Conservation (phyloP, 2,329 filamentous ascomycete genomes). For the Geoglossum cookeanum region DNA sequence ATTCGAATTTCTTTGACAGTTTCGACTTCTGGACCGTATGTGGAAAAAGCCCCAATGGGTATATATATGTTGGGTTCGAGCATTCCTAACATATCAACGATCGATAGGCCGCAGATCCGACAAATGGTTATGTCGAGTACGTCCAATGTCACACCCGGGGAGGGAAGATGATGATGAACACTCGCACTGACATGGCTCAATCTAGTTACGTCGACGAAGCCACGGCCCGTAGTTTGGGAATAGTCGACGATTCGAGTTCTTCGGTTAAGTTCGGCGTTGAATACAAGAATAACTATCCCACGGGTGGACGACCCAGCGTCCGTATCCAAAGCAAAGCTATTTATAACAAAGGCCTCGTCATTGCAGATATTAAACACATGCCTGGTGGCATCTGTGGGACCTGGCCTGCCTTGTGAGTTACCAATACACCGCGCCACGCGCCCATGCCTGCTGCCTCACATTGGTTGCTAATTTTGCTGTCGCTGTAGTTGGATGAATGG, state of each 20-base stretch:
- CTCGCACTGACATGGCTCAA: too few species aligned
- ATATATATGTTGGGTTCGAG: too few species aligned
- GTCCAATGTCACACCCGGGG: too few species aligned
- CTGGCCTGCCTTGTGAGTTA: conserved; percentile 30
- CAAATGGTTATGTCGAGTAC: too few species aligned
- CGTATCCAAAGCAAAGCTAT: conserved; percentile 27
- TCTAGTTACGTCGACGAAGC: conserved; percentile 20
- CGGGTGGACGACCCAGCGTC: conserved; percentile 22
- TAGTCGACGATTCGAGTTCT: conserved; percentile 20
- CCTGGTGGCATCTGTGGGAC: conserved; percentile 28
- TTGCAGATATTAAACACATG: conserved; percentile 31
- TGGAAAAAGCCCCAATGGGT: too few species aligned
- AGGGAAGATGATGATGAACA: too few species aligned
- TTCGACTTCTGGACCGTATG: too few species aligned
- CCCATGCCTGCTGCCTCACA: neutral
- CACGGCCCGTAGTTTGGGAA: conserved; percentile 21
- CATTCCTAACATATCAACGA: too few species aligned
- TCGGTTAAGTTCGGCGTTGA: conserved; percentile 29
- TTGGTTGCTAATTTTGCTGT: neutral
- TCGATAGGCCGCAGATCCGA: too few species aligned
- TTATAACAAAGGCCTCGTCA: conserved; percentile 28
- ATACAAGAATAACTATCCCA: conserved; percentile 16
- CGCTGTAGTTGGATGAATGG: conserved; percentile 12
- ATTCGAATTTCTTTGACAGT: too few species aligned
- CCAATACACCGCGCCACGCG: conserved; percentile 19